Evolutionary conservation across 2,329 filamentous ascomycete genomes (phyloP).

Genomic region (Escovopsis sp.): DNA sequence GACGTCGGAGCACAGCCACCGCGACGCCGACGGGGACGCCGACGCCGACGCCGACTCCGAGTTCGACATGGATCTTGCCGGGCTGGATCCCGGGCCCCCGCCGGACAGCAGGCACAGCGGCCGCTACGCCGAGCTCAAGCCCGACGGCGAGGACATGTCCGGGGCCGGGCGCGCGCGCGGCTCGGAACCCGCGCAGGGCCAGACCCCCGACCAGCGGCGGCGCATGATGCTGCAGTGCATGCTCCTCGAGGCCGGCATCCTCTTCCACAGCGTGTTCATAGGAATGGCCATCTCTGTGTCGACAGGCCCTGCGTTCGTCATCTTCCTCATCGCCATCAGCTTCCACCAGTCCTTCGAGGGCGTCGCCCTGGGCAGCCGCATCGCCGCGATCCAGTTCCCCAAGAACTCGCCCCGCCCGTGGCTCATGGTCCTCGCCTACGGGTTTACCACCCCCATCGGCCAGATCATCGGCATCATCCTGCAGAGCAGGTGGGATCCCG

Average conservation of each 20-base stretch:
- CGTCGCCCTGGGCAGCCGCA: constrained; percentile 70
- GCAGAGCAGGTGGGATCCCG: constrained; percentile 67
- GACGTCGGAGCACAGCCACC: constrained; percentile 12
- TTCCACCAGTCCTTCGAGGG: constrained; percentile 87
- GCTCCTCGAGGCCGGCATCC: constrained; percentile 66
- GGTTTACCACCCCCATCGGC: constrained; percentile 64
- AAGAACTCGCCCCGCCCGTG: constrained; percentile 61
- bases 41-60: constrained; percentile 37
- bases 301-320: constrained; percentile 63
- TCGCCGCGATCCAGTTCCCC: constrained; percentile 70
- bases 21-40: constrained; percentile 18
- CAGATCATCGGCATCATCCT: constrained; percentile 69
- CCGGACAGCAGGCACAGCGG: constrained; percentile 13
- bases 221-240: constrained; percentile 63
- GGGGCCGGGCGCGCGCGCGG: no score
- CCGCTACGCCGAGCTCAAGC: constrained; percentile 19
- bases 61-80: constrained; percentile 45
- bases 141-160: not conserved
- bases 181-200: constrained; percentile 13
- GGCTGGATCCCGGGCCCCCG: constrained; percentile 32
- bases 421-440: constrained; percentile 68
- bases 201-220: constrained; percentile 42
- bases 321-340: constrained; percentile 65
- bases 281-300: constrained; percentile 76
- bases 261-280: constrained; percentile 78